Evolutionary conservation across 2,329 filamentous ascomycete species (phyloP), one percentile per base, ranked within the genome.

Genomic region (Clarireedia monteithiana): DNA sequence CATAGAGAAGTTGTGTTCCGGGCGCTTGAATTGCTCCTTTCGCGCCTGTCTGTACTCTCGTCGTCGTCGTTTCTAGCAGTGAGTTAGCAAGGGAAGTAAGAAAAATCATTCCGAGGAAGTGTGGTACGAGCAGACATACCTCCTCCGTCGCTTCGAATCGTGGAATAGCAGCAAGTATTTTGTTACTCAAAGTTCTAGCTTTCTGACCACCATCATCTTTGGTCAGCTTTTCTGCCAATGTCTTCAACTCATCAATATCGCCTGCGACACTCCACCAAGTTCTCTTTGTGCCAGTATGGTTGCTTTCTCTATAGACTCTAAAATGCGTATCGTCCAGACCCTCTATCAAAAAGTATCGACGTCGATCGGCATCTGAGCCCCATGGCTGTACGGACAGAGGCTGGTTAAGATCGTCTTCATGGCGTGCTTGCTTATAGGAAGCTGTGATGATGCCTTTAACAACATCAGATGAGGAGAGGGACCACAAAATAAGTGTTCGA

Each of bases 241-340:
- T 76, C 64, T 82, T 85, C 60, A 96, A 76, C 69, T 97, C 92
- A 5, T 95, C 90, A 49, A 99, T 96, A 49, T 79, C 86, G 6
- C 92, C 90, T 15, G 94, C 94, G 44, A 97, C 85, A 67, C 86
- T 96, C 81, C 89, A 90, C 94, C 94, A 99, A 24, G 89, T 90
- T 59, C 83, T 74, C 59, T 86, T 86, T 47, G 87, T 81, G 34
- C 86, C 80, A 5, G 84, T 84, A 12, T 89, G 87, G 66, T 95
- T 95, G 72, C 89, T 92, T 72, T 99, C 94, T 53, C 94, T 82
- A 71, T 99, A 99, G 46, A 99, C 82, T 60, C 94, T 83, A 71
- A 99, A 99, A 60, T 88, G 82, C 3, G 92, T 97, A 71, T 99
- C 91, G 65, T 97, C 92, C 63, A 89, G 82, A 26, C 94, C 94